Base-by-base conservation (phyloP, 2,329 filamentous ascomycete genomes). In the Coniochaeta sp. region DNA sequence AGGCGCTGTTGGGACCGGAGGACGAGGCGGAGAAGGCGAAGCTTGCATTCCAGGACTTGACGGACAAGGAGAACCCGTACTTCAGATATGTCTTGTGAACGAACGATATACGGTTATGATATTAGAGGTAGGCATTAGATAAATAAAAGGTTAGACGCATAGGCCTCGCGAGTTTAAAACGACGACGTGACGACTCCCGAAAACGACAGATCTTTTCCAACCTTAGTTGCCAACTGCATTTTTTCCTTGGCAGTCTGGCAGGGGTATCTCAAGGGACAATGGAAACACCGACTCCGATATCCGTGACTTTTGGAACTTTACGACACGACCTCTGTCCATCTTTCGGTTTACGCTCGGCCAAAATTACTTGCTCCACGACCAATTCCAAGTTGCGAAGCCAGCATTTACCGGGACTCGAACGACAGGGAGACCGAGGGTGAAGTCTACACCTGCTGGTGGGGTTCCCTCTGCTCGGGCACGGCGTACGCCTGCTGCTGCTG, bases 11-110 rank as follows among this genome's bases (percentile, higher is more conserved):
- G 7, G 54, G 54, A 8, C 71, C 79, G 0, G 66, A 83, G 7
- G 80, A 89, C 64, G 84, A 89, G 63, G 70, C 74, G 16, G 86
- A 90, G 66, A 77, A 85, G 58, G 87, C 84, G 55, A 84, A 84
- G 64, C 67, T 88, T 58, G 87, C 86, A 0, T 90, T 90, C 61
- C 79, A 84, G 59, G 87, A 89, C 68, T 71, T 89, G 63, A 89
- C 88, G 0, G 88, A 90, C 65, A 85, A 83, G 69, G 77, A 89
- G 71, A 89, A 90, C 65, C 79, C 80, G 1, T 86, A 86, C 67
- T 90, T 90, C 65, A 75, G 80, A 65, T 90, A 89, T 63, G 81
- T 80, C 0, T 69, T 81, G 59, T 82, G 68, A 66, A n/a, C n/a
- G n/a, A n/a, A n/a, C 17, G 12, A 28, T 17, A 47, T 19, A 4